Conservation (phyloP, 2,329 filamentous ascomycete species). For the Sporothrix inflata region DNA sequence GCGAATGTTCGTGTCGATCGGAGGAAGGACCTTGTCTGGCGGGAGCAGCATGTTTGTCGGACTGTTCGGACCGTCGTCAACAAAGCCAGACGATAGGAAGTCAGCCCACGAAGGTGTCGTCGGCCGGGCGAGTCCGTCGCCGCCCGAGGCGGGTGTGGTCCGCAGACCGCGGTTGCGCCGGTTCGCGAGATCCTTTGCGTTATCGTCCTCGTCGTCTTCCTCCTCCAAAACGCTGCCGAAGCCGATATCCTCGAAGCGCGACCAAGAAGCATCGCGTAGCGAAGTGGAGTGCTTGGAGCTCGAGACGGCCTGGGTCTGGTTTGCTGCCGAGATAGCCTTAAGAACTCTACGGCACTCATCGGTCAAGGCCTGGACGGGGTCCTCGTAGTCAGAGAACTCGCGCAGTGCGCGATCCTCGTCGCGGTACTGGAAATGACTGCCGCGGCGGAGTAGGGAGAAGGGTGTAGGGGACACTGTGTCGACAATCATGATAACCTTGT, state of each 20-base stretch:
- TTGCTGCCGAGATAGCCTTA: conserved; percentile 82
- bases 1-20: conserved; percentile 71
- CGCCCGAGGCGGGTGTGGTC: conserved; percentile 67
- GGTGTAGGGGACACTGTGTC: conserved; percentile 93
- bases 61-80: conserved; percentile 70
- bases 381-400: conserved; percentile 84
- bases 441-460: conserved; percentile 84
- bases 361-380: conserved; percentile 83
- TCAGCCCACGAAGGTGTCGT: conserved; percentile 98
- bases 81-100: conserved; percentile 91
- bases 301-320: conserved; percentile 75
- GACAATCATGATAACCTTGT: conserved; percentile 95
- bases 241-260: conserved; percentile 91
- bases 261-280: conserved; percentile 88
- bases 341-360: conserved; percentile 93
- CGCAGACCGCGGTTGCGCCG: conserved; percentile 54
- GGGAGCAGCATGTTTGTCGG: conserved; percentile 76
- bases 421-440: conserved; percentile 93
- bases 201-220: conserved; percentile 66
- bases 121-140: conserved; percentile 72
- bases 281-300: conserved; percentile 72
- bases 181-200: conserved; percentile 42
- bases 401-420: conserved; percentile 84
- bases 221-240: conserved; percentile 79
- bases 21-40: conserved; percentile 87